Evolutionary conservation across 2,329 filamentous ascomycete genomes (phyloP).

Genomic region (Exophiala sp.): DNA sequence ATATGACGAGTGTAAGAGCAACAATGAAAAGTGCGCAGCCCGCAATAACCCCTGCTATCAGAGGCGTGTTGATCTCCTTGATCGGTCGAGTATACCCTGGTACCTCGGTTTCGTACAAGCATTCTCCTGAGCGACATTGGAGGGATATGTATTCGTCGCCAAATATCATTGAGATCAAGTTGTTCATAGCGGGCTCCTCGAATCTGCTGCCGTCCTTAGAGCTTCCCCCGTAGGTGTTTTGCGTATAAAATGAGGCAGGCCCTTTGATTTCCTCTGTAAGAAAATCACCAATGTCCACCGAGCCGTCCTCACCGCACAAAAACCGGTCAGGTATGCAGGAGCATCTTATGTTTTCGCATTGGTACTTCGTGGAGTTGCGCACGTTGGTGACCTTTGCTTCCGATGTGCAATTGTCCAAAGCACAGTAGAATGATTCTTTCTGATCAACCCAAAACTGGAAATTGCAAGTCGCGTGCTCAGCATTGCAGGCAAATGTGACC

Average conservation of each 20-base stretch:
- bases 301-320: slow-evolving; percentile 86
- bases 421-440: slow-evolving; percentile 92
- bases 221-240: slow-evolving; percentile 49
- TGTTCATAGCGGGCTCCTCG: slow-evolving; percentile 86
- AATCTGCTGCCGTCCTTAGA: slow-evolving; percentile 72
- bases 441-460: slow-evolving; percentile 99
- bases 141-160: slow-evolving; percentile 85
- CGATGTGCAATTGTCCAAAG: slow-evolving; percentile 73
- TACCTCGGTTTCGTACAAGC: slow-evolving; percentile 84
- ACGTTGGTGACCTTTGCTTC: slow-evolving; percentile 60
- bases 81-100: slow-evolving; percentile 83
- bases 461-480: slow-evolving; percentile 69
- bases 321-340: slow-evolving; percentile 85
- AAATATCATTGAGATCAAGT: slow-evolving; percentile 80
- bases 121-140: slow-evolving; percentile 79
- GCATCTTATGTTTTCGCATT: slow-evolving; percentile 78
- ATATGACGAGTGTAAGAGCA: slow-evolving; percentile 73
- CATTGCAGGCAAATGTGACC: slow-evolving; percentile 88
- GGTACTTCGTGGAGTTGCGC: slow-evolving; percentile 76
- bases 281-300: slow-evolving; percentile 88
- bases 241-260: slow-evolving; percentile 75
- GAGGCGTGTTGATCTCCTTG: slow-evolving; percentile 91
- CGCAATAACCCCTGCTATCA: slow-evolving; percentile 91
- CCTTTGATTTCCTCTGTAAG: slow-evolving; percentile 75
- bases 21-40: slow-evolving; percentile 80